Percentiles rank a stretch among this genome's conserved stretches.
Conservation (phyloP, 225 moss, liverwort and hornwort genomes). For the Sphagnum tenellum region DNA sequence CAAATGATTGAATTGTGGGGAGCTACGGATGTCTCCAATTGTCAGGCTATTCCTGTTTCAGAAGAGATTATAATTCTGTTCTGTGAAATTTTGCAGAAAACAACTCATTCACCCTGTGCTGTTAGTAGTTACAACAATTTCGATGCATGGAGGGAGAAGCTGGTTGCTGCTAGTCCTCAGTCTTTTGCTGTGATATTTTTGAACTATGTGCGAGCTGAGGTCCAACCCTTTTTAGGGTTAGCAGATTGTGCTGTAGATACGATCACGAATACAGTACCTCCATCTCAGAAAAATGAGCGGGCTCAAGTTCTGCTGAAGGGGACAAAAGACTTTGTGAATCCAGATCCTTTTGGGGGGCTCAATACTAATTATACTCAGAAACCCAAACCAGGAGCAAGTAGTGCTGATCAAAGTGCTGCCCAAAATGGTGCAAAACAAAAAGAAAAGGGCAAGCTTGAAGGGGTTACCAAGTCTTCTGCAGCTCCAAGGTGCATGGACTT, state of each 20-base stretch:
- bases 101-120: constrained; percentile 7
- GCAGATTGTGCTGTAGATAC: constrained; percentile 25
- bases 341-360: constrained; percentile 14
- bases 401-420: not conserved
- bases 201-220: constrained; percentile 44
- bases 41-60: too few species aligned
- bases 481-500: constrained; percentile 34
- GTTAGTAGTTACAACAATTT: constrained; percentile 6
- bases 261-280: constrained; percentile 17
- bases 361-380: constrained; percentile 16
- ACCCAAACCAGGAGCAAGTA: constrained; percentile 18
- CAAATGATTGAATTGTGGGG: too few species aligned
- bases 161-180: constrained; percentile 43
- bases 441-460: constrained; percentile 32
- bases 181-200: constrained; percentile 63
- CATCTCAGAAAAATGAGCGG: constrained; percentile 9
- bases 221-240: constrained; percentile 40
- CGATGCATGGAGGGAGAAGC: constrained; percentile 31
- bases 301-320: constrained; percentile 14
- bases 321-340: not conserved
- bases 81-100: constrained; percentile 13
- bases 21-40: too few species aligned
- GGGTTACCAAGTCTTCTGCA: constrained; percentile 26
- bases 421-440: not conserved
- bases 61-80: too few species aligned